Conservation (phyloP, 2,329 filamentous ascomycete species). For the Graphilbum ipis-grandicollis region DNA sequence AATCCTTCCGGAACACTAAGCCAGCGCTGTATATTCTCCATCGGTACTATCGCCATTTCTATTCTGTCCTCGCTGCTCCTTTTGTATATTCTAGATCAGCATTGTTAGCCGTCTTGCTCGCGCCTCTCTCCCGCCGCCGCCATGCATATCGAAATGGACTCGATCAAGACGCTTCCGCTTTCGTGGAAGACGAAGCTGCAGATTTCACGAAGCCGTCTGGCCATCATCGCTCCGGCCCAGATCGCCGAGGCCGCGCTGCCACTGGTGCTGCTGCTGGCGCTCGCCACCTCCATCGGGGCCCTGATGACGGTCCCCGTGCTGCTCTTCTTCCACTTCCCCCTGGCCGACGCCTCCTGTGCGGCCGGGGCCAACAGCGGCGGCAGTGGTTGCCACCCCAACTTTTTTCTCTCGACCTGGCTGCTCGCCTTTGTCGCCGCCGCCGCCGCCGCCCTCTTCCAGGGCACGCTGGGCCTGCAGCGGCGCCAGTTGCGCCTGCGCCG, state of each 20-base stretch:
- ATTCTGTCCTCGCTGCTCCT: not conserved
- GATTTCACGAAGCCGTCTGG: not conserved
- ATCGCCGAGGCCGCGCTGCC: slow-evolving; percentile 1
- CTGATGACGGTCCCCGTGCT: slow-evolving; percentile 1
- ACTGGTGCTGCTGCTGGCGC: not conserved
- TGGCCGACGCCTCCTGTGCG: slow-evolving; percentile 2
- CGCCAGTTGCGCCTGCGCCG: slow-evolving; percentile 4
- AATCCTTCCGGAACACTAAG: too few relatives aligned
- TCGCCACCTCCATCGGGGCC: slow-evolving; percentile 1
- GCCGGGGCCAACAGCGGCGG: too few relatives aligned
- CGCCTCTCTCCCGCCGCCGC: not conserved
- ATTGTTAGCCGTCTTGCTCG: not conserved
- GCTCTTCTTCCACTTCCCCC: slow-evolving; percentile 4
- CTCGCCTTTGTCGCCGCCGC: not conserved
- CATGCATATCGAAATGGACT: not conserved
- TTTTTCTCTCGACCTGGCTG: slow-evolving; percentile 7
- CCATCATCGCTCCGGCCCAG: not conserved
- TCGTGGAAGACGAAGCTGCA: slow-evolving; percentile 1
- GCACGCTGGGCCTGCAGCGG: slow-evolving; percentile 2
- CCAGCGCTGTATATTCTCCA: too few relatives aligned
- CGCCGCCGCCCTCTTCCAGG: slow-evolving; percentile 1
- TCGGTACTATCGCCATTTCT: too few relatives aligned
- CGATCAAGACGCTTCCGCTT: not conserved
- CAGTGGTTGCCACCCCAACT: slow-evolving; percentile 7
- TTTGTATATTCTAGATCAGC: not conserved